Percentiles rank a stretch among this genome's conserved stretches.
phyloP scores from a whole-genome alignment of 2,329 filamentous ascomycete genomes.

The Paecilomyces fulvus region DNA sequence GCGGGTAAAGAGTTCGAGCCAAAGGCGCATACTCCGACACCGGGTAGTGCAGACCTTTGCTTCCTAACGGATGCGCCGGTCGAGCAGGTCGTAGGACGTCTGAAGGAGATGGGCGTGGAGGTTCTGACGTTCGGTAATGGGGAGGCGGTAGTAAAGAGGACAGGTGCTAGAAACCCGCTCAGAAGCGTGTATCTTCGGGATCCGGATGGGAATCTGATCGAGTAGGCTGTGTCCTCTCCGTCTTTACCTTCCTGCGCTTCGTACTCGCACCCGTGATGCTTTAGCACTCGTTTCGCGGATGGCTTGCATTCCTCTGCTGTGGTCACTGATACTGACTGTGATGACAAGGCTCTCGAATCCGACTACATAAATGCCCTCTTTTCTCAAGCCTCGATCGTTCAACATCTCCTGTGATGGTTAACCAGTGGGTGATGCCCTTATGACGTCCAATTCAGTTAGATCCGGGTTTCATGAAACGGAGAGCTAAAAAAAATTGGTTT shows the following conservation, averaged over 20 bases:
- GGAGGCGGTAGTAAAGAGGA: conserved; percentile 44
- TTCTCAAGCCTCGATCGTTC: neutral
- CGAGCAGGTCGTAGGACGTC: conserved; percentile 35
- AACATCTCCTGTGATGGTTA: neutral
- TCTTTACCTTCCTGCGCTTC: neutral
- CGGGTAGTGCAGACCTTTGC: conserved; percentile 53
- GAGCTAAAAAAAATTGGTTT: neutral
- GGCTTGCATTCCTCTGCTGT: neutral
- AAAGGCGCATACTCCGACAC: conserved; percentile 45
- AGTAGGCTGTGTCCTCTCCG: conserved; percentile 37
- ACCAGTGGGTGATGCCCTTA: neutral
- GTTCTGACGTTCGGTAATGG: conserved; percentile 38
- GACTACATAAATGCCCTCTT: neutral
- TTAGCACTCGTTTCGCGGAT: neutral
- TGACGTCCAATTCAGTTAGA: neutral
- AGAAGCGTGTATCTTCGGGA: conserved; percentile 54
- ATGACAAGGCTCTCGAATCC: conserved; percentile 8
- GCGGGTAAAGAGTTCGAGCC: conserved; percentile 52
- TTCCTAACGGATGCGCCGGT: conserved; percentile 49
- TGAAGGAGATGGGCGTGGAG: conserved; percentile 39
- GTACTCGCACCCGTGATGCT: neutral
- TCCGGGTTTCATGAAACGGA: neutral
- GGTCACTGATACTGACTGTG: neutral
- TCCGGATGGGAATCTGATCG: conserved; percentile 54
- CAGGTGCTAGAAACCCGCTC: conserved; percentile 47